Conservation (phyloP, 331 rosid species). For the Malus hybrid region DNA sequence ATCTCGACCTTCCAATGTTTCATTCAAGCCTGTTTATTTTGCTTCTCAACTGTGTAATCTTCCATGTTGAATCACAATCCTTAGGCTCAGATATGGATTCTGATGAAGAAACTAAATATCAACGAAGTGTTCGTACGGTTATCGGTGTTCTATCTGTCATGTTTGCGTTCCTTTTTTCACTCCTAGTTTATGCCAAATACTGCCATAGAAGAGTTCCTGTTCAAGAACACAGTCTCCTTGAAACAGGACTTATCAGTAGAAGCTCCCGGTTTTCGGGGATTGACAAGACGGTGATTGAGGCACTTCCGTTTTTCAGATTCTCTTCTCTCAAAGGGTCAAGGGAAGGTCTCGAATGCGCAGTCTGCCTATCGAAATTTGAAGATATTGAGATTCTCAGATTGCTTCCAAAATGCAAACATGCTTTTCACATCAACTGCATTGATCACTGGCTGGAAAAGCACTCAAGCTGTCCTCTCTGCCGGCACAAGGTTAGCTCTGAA, state of each 20-base stretch:
- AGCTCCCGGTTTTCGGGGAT: conserved; percentile 74
- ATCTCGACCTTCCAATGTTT: conserved; percentile 27
- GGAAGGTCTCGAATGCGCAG: conserved; percentile 83
- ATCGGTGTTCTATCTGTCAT: conserved; percentile 53
- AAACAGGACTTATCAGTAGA: conserved; percentile 21
- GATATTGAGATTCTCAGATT: conserved; percentile 73
- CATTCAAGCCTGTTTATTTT: conserved; percentile 16
- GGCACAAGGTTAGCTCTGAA: conserved; percentile 56
- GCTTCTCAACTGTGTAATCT: conserved; percentile 20
- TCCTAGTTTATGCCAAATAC: conserved; percentile 63
- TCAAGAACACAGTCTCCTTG: conserved; percentile 6
- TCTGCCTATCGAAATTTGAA: conserved; percentile 82
- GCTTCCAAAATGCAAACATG: conserved; percentile 23
- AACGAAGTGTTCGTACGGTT: conserved; percentile 60
- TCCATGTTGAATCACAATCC: conserved; percentile 44
- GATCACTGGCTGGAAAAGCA: conserved; percentile 95
- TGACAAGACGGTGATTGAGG: conserved; percentile 68
- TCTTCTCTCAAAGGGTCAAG: conserved; percentile 78
- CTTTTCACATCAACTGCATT: conserved; percentile 75
- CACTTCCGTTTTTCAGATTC: conserved; percentile 86
- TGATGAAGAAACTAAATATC: conserved; percentile 2
- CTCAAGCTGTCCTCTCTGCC: conserved; percentile 89
- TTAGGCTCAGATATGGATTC: neutral
- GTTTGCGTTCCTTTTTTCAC: conserved; percentile 58
- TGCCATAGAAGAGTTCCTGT: conserved; percentile 34